Evolutionary conservation across 305 asterid species (phyloP), one percentile per base, ranked within the genome.

Genomic region (Fraxinus platypoda): DNA sequence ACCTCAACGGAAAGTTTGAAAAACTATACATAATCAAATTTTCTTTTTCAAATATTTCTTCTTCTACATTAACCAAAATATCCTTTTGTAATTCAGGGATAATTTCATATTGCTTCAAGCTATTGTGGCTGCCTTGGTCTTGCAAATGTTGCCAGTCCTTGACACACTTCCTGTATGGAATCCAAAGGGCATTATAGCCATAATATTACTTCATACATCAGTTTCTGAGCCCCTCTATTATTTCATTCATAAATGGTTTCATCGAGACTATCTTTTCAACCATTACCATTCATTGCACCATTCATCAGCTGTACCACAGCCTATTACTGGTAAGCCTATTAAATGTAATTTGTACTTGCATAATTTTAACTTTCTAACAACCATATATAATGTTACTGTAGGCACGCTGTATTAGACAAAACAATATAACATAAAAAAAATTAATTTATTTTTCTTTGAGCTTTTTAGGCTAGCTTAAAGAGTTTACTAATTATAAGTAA

Each of bases 141-240:
- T 86, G 64, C 84, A 86, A 85, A 72, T 76, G 46, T 90, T 87
- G 35, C 91, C 93, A 31, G 64, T 62, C 21, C 78, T 78, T 73
- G 89, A 79, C 30, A 71, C 86, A 76, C 59, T 87, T 30, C 92
- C 98, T 21, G 2, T 79, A 0, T 95, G 97, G 98, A 86, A 90
- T 89, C 81, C 77, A 66, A 87, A 74, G 15, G 98, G 98, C 30
- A 62, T 93, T 66, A 59, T 89, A 9, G 88, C 91, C 79, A 88
- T 89, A 30, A 21, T 83, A 34, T 54, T 80, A 26, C 90, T 95
- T 3, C 98, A 95, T 57, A 54, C 90, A 12, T 83, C 88, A 26
- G 41, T 93, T 78, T 92, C 98, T n/a, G 98, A 95, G 88, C 97
- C 98, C 2, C 88, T 95, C 33, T 95, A 90, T 78, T 95, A 95